Evolutionary conservation across 768 basidiomycete genomes (phyloP).

Genomic region (Suillus americanus): DNA sequence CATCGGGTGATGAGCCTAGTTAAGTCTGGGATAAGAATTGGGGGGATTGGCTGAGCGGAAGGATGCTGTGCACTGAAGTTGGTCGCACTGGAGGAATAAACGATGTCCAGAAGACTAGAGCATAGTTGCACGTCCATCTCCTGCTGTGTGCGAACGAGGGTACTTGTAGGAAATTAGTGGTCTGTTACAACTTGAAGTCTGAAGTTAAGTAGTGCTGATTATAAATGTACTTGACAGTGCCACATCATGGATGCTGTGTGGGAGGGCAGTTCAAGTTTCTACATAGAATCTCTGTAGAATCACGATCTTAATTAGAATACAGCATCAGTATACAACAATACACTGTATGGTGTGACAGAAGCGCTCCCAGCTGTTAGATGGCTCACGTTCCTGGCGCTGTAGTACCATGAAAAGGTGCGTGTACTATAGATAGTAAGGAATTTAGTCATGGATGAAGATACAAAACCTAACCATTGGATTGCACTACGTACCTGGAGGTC

Average conservation of each 20-base stretch:
- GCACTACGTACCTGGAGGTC: background rate
- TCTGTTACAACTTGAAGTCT: too few relatives aligned
- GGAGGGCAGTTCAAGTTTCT: background rate
- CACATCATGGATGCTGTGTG: background rate
- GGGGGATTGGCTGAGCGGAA: conserved; percentile 12
- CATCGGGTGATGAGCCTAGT: background rate
- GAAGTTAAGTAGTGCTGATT: background rate
- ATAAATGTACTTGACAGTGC: background rate
- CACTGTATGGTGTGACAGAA: too few relatives aligned
- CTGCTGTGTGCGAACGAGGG: conserved; percentile 36
- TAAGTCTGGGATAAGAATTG: background rate
- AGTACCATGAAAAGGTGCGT: too few relatives aligned
- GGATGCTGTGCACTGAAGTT: conserved; percentile 42
- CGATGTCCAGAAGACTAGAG: conserved; percentile 47
- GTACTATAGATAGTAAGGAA: too few relatives aligned
- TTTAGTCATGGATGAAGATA: background rate
- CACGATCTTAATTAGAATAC: background rate
- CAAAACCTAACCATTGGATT: background rate
- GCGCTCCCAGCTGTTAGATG: too few relatives aligned
- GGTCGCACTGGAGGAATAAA: conserved; percentile 42
- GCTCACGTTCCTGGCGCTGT: too few relatives aligned
- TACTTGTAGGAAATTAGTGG: conserved; percentile 25
- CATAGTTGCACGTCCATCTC: conserved; percentile 32
- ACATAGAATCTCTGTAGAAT: background rate
- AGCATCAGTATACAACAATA: too few relatives aligned